Percentiles rank a stretch among this genome's conserved stretches.
Evolutionary conservation across 208 protist species (phyloP).

Genomic region (Leishmania lainsoni): DNA sequence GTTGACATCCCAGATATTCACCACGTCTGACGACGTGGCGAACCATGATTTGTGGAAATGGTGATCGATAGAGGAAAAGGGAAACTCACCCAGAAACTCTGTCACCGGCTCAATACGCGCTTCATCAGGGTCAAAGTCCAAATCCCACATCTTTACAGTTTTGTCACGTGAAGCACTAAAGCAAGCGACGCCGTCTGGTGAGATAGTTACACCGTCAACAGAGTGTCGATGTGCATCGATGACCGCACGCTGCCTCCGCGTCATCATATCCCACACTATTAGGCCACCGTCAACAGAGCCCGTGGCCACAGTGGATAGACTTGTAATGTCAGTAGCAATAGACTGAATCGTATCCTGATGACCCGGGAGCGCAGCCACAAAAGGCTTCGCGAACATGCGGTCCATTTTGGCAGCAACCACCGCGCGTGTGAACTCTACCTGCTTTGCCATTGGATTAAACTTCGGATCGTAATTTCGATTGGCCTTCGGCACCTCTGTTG

Average conservation of each 20-base stretch:
- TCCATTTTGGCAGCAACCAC: constrained; percentile 96
- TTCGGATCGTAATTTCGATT: constrained; percentile 94
- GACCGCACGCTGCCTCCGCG: constrained; percentile 59
- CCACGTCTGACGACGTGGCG: constrained; percentile 92
- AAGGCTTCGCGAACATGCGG: constrained; percentile 97
- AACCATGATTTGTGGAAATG: constrained; percentile 90
- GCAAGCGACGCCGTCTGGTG: constrained; percentile 89
- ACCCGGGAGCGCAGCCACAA: constrained; percentile 89
- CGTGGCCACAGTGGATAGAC: constrained; percentile 82
- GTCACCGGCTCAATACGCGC: constrained; percentile 67
- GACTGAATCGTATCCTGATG: constrained; percentile 94
- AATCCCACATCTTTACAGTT: constrained; percentile 96
- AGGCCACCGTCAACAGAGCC: constrained; percentile 91
- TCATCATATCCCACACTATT: constrained; percentile 89
- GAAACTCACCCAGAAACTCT: constrained; percentile 91
- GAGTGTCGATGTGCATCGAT: constrained; percentile 95
- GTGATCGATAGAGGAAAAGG: constrained; percentile 95
- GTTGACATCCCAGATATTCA: constrained; percentile 93
- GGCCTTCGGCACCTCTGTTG: constrained; percentile 86
- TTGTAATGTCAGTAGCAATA: constrained; percentile 89
- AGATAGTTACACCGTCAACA: constrained; percentile 92
- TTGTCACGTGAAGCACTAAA: constrained; percentile 96
- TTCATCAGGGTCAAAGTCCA: constrained; percentile 65
- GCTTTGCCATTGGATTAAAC: constrained; percentile 96
- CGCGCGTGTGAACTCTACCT: constrained; percentile 96